Evolutionary conservation across 2,329 filamentous ascomycete species (phyloP), one percentile per base, ranked within the genome.

Genomic region (Phaeophleospora eucalypticola): DNA sequence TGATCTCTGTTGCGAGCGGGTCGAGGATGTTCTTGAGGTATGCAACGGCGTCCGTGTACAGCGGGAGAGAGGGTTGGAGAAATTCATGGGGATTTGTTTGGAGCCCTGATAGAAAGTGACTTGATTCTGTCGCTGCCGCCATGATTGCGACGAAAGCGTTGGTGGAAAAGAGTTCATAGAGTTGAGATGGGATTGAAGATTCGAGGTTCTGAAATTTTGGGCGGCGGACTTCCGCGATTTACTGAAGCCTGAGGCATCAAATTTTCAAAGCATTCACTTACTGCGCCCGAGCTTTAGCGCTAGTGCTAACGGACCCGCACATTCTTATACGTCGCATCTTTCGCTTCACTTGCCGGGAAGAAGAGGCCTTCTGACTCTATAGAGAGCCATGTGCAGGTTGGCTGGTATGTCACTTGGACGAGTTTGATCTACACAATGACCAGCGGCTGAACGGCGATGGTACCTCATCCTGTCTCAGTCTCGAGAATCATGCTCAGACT

Each of bases 21-120:
- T 95, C 89, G 6, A 96, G 74, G 3, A 84, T 87, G 34, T 80
- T 74, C 69, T 95, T 95, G n/a, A 87, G 83, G 42, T 89, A 79
- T 47, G 81, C 78, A 17, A 93, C 73, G 15, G 87, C 83, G 2
- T 84, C 81, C 24, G 79, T 77, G 37, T 88, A 81, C 24, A 95
- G 74, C 17, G 79, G 70, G 6, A 77, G 61, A 2, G 80, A 74
- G 3, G 91, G 89, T 54, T 85, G 83, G n/a, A 96, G 74, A 63
- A 95, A 95, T 19, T 70, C 67, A 63, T 90, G 83, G 10, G 87
- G 84, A 15, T 57, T 46, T 2, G 47, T 46, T 14, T 48, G 47
- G 14, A 66, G 52, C 16, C 49, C 48, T 14, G 45, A 33, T 15
- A 57, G 36, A 29, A 64, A 52, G 12, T 7, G 7, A 29, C 12